Base-by-base conservation (phyloP, 2,329 filamentous ascomycete genomes). In the Aspergillus udagawae region DNA sequence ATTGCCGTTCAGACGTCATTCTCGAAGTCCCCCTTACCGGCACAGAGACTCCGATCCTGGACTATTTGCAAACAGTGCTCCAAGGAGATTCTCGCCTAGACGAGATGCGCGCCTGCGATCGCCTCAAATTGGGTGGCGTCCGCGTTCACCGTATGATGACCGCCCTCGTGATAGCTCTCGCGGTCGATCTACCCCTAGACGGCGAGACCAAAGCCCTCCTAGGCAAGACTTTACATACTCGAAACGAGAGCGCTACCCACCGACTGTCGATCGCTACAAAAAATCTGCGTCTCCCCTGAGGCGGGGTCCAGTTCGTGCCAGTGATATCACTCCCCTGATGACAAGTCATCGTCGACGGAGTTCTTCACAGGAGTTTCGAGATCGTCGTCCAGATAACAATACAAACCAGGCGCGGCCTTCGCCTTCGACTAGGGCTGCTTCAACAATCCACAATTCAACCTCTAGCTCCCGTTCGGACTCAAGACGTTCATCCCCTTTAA, bases 401-500 rank as follows among this genome's bases (percentile, higher is more conserved):
- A 81, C 79, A 59, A 51, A 25, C 53, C 59, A 59, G 79, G 78
- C 80, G 63, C 80, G 80, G 54, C 77, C 80, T 41, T 85, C 83
- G 52, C 80, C 79, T 27, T 85, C 83, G 42, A 78, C 78, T 32
- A 73, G 68, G 53, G 67, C 60, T 44, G 57, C 27, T 23, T 69
- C 76, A 21, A 79, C 79, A 35, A 79, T 77, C 42, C 78, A 81
- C 52, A 76, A 78, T 45, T 83, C 82, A 23, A 81, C 78, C 23
- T 74, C 79, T 55, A 81, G 79, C 42, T 87, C 85, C 8, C 79
- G 74, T 21, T 72, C 79, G 21, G 85, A 82, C 29, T 87, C 85
- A 23, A 80, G 84, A 56, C 79, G 83, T 51, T 86, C 86, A 8
- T 87, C 86, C 5, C 86, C 86, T 17, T 82, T 77, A 27, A 72